phyloP scores from a whole-genome alignment of 192 early-diverging fungal species.

The Linnemannia zychae region DNA sequence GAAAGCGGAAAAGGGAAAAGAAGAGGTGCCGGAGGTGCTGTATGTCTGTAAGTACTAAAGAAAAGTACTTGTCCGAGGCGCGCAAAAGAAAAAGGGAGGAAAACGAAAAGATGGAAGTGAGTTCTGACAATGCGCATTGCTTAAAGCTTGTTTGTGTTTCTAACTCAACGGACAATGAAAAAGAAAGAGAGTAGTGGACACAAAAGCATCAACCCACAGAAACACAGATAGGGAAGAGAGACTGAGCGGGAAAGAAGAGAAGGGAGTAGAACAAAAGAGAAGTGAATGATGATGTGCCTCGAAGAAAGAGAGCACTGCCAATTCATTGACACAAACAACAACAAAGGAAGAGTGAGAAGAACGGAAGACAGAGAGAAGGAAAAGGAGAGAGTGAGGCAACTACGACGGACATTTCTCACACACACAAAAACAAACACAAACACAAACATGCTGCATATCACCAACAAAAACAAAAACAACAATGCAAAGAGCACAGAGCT shows the following conservation, averaged over 20 bases:
- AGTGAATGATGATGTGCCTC: neutral
- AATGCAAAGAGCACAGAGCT: neutral
- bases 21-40: too few species aligned
- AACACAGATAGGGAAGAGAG: neutral
- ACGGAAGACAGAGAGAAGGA: neutral
- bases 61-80: too few species aligned
- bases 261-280: too few species aligned
- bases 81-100: neutral
- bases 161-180: neutral
- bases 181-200: neutral
- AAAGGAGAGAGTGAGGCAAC: neutral
- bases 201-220: neutral
- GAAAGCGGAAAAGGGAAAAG: too few species aligned
- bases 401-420: neutral
- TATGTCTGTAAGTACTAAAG: too few species aligned
- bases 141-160: neutral
- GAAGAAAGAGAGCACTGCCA: neutral
- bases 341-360: neutral
- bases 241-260: neutral
- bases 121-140: conserved; percentile 3
- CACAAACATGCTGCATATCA: neutral
- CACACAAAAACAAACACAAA: neutral
- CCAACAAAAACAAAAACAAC: neutral
- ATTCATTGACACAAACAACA: neutral
- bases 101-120: neutral